These are phyloP conservation scores for Collybia mongolica DNA, from an alignment of 768 basidiomycete genomes.

Conservation along the genomic window DNA sequence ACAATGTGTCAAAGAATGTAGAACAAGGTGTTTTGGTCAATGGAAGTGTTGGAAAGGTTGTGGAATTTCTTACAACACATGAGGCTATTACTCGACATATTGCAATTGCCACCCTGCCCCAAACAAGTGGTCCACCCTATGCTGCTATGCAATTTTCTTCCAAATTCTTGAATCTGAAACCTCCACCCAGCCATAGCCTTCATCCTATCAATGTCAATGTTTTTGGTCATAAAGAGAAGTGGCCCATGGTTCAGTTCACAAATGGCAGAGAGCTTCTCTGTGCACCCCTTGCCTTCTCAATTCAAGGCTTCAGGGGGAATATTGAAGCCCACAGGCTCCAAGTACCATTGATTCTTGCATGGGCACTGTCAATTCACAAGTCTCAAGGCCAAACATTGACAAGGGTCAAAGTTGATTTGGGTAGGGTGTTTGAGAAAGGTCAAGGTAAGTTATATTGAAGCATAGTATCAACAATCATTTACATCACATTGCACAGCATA, in stretches of 20 bases:
- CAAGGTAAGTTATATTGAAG: conserved; percentile 46
- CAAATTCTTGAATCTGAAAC: not conserved
- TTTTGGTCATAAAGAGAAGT: conserved; percentile 30
- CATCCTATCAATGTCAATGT: conserved; percentile 19
- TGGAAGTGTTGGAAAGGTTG: conserved; percentile 59
- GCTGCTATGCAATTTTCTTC: too few species aligned
- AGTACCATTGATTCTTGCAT: conserved; percentile 60
- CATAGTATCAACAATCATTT: too few species aligned
- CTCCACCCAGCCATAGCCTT: not conserved
- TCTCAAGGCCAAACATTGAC: conserved; percentile 86
- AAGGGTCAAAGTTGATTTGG: conserved; percentile 76
- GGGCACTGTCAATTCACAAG: conserved; percentile 87
- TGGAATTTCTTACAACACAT: conserved; percentile 43
- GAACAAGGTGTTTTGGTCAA: conserved; percentile 64
- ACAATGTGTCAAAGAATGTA: conserved; percentile 45
- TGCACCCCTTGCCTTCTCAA: conserved; percentile 54
- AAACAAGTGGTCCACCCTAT: not conserved
- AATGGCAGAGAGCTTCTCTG: conserved; percentile 49
- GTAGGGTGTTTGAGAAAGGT: conserved; percentile 71
- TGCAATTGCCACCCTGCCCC: conserved; percentile 25
- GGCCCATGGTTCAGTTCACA: conserved; percentile 62
- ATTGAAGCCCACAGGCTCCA: conserved; percentile 60
- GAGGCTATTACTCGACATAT: conserved; percentile 42
- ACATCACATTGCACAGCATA: conserved; percentile 42
- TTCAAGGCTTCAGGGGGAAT: conserved; percentile 51